Conservation (phyloP, 1,139 yeast genomes). For the Taphrina betulina region DNA sequence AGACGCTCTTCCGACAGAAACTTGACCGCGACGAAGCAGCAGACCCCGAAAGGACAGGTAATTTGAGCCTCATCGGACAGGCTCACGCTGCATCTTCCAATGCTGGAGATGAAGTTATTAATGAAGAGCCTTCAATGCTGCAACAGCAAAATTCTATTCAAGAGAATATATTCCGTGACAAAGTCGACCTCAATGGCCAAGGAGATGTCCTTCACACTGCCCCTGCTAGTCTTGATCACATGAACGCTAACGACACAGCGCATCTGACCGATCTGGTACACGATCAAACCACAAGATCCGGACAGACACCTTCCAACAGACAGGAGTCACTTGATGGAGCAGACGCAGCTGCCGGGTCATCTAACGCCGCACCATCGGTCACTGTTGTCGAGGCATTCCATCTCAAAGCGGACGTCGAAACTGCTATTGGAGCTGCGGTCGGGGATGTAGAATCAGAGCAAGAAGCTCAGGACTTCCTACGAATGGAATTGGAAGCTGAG, state of each 20-base stretch:
- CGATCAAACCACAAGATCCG: no score
- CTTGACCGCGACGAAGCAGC: constrained; percentile 1
- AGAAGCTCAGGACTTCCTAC: constrained; percentile 1
- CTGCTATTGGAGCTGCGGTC: neutral
- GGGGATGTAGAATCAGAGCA: neutral
- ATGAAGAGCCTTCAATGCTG: constrained; percentile 19
- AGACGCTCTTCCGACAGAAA: constrained; percentile 21
- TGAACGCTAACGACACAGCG: constrained; percentile 15
- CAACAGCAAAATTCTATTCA: constrained; percentile 28
- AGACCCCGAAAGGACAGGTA: constrained; percentile 2
- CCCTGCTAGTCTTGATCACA: constrained; percentile 23
- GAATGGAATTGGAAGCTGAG: constrained; percentile 5
- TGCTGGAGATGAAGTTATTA: constrained; percentile 16
- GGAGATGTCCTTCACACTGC: neutral
- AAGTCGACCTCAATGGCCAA: constrained; percentile 7
- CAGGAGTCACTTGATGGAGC: neutral
- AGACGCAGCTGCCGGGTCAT: neutral
- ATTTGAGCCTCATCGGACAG: constrained; percentile 16
- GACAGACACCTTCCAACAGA: neutral
- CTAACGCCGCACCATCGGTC: neutral
- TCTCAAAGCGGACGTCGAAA: neutral
- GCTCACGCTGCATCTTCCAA: constrained; percentile 23
- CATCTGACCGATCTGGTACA: neutral
- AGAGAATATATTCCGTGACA: constrained; percentile 28
- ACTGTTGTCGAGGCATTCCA: neutral